Conservation (phyloP, 129 eudicot species). For the Artemisia argyi region DNA sequence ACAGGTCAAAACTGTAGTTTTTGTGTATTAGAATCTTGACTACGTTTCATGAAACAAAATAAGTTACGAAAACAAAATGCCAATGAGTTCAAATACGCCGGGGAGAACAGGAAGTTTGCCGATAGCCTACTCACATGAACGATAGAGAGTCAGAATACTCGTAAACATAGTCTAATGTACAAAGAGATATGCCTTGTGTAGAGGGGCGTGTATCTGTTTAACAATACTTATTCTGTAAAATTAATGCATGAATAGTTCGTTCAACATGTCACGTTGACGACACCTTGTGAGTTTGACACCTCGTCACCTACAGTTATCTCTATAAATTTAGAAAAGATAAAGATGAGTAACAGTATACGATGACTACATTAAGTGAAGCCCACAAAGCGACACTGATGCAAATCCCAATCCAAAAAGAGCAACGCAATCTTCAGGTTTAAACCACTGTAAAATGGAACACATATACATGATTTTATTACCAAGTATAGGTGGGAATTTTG, state of each 20-base stretch:
- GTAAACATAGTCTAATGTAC: background rate
- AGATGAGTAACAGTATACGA: too few relatives aligned
- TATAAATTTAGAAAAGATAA: too few relatives aligned
- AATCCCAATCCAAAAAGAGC: slow-evolving; percentile 85
- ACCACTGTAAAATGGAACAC: slow-evolving; percentile 55
- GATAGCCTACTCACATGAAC: slow-evolving; percentile 49
- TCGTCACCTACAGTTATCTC: slow-evolving; percentile 19
- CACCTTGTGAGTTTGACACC: slow-evolving; percentile 41
- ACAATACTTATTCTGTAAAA: too few relatives aligned
- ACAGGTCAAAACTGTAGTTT: too few relatives aligned
- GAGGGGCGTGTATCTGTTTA: too few relatives aligned
- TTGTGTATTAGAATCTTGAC: too few relatives aligned
- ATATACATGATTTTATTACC: background rate
- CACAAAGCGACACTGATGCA: slow-evolving; percentile 55
- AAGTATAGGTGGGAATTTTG: background rate
- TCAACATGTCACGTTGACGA: too few relatives aligned
- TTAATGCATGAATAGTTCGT: too few relatives aligned
- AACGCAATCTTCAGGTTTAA: slow-evolving; percentile 72
- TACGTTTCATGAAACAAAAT: too few relatives aligned
- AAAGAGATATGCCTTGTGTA: too few relatives aligned
- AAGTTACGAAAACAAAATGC: slow-evolving; percentile 36
- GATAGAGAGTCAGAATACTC: slow-evolving; percentile 2
- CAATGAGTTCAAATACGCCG: slow-evolving; percentile 64
- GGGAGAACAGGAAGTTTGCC: slow-evolving; percentile 80
- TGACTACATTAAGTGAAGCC: too few relatives aligned